These are phyloP conservation scores for Trichothecium sympodiale DNA, from an alignment of 2,329 filamentous ascomycete genomes.

Conservation along the genomic window DNA sequence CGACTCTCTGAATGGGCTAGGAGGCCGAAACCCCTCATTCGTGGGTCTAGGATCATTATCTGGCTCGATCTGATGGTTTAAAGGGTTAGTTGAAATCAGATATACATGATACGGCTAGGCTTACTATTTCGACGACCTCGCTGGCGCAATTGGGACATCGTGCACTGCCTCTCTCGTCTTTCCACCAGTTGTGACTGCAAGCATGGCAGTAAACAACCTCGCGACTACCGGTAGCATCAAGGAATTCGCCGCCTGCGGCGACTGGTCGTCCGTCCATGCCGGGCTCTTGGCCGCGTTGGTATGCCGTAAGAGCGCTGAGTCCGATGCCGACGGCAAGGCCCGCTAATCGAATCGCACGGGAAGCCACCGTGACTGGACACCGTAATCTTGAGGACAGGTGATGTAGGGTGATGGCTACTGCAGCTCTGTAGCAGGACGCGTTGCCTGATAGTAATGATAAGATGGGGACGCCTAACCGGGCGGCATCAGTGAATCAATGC, in stretches of 20 bases:
- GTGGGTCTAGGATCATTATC: slow-evolving; percentile 51
- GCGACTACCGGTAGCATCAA: slow-evolving; percentile 38
- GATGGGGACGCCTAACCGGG: no score
- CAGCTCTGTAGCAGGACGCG: no score
- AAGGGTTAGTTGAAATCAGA: slow-evolving; percentile 11
- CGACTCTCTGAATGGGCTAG: slow-evolving; percentile 18
- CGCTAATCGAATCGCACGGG: slow-evolving; percentile 39
- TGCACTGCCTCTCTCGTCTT: slow-evolving; percentile 54
- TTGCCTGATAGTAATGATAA: no score
- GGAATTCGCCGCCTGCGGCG: slow-evolving; percentile 21
- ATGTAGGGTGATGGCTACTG: no score
- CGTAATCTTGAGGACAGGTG: no score
- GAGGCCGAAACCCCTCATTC: no score
- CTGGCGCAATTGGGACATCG: slow-evolving; percentile 66
- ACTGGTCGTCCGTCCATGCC: slow-evolving; percentile 21
- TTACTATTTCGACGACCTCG: slow-evolving; percentile 79
- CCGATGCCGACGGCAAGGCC: slow-evolving; percentile 49
- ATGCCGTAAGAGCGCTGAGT: slow-evolving; percentile 44
- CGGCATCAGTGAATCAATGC: no score
- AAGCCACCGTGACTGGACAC: slow-evolving; percentile 36
- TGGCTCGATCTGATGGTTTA: slow-evolving; percentile 31
- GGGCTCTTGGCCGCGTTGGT: slow-evolving; percentile 31
- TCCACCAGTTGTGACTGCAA: slow-evolving; percentile 73
- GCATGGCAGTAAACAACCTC: slow-evolving; percentile 81
- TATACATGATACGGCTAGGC: slow-evolving; percentile 15